These are phyloP conservation scores for Lecanicillium sp. DNA, from an alignment of 2,329 filamentous ascomycete species.

Conservation along the genomic window DNA sequence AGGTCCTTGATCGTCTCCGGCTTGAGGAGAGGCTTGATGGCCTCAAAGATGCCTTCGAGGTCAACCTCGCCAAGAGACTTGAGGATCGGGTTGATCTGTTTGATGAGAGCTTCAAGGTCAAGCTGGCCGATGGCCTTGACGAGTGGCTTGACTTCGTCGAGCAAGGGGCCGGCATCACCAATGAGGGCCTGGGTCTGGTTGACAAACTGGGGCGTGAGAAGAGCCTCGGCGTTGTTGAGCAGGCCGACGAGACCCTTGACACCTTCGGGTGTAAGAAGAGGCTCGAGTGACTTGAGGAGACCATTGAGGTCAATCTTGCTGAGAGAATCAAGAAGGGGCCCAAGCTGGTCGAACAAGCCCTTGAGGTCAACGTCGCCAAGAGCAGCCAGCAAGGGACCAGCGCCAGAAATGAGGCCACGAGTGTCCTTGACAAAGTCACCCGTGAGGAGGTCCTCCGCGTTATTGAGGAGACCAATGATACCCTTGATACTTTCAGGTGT, in stretches of 20 bases:
- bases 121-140: conserved; percentile 23
- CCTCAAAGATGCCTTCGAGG: conserved; percentile 10
- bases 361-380: conserved; percentile 28
- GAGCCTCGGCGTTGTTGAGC: conserved; percentile 4
- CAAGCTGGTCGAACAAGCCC: conserved; percentile 24
- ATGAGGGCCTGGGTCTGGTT: conserved; percentile 10
- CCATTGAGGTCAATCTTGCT: conserved; percentile 25
- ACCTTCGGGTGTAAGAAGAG: conserved; percentile 30
- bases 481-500: conserved; percentile 25
- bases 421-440: conserved; percentile 32
- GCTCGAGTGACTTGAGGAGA: conserved; percentile 25
- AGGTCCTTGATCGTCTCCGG: conserved; percentile 23
- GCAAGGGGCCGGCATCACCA: conserved; percentile 5
- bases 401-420: conserved; percentile 27
- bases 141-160: conserved; percentile 26
- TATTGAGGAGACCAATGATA: conserved; percentile 25
- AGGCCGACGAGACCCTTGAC: conserved; percentile 21
- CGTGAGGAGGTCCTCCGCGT: conserved; percentile 29
- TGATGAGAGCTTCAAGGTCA: conserved; percentile 26
- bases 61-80: conserved; percentile 33
- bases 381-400: conserved; percentile 26
- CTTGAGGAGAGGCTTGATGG: conserved; percentile 23
- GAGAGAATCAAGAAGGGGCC: conserved; percentile 27
- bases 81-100: conserved; percentile 17
- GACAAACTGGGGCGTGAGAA: conserved; percentile 5